Percentiles rank a stretch among this genome's conserved stretches.
phyloP scores from a whole-genome alignment of 2,329 filamentous ascomycete species.

The Thermothelomyces thermophilus region DNA sequence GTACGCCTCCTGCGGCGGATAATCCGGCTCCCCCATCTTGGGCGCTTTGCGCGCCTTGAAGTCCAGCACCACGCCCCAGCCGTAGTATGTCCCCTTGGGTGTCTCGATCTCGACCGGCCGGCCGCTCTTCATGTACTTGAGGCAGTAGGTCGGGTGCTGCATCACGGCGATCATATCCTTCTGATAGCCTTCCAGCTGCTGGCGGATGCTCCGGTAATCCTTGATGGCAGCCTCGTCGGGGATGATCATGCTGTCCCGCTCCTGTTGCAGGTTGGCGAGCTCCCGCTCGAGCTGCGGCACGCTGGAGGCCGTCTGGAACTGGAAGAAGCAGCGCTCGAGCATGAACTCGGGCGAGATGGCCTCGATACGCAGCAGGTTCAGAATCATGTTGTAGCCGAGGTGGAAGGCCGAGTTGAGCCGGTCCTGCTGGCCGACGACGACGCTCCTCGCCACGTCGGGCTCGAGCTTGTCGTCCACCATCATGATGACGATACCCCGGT shows the following conservation, averaged over 20 bases:
- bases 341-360: slow-evolving; percentile 98
- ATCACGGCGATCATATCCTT: slow-evolving; percentile 89
- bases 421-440: slow-evolving; percentile 94
- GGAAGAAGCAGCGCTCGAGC: slow-evolving; percentile 96
- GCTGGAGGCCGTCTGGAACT: slow-evolving; percentile 92
- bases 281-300: slow-evolving; percentile 80
- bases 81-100: slow-evolving; percentile 69
- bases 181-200: slow-evolving; percentile 75
- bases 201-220: slow-evolving; percentile 86
- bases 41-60: slow-evolving; percentile 58
- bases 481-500: slow-evolving; percentile 98
- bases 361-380: slow-evolving; percentile 94
- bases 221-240: slow-evolving; percentile 82
- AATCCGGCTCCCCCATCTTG: slow-evolving; percentile 62
- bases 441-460: slow-evolving; percentile 84
- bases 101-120: slow-evolving; percentile 82
- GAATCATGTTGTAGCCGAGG: slow-evolving; percentile 97
- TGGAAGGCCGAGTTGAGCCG: slow-evolving; percentile 97
- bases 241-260: slow-evolving; percentile 68
- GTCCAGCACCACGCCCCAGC: slow-evolving; percentile 86
- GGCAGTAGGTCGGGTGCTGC: slow-evolving; percentile 80
- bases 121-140: slow-evolving; percentile 81
- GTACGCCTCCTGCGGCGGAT: slow-evolving; percentile 67
- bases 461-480: slow-evolving; percentile 98
- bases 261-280: slow-evolving; percentile 67